Conservation (phyloP, 805 yeast species). For the Candida qinlingensis region DNA sequence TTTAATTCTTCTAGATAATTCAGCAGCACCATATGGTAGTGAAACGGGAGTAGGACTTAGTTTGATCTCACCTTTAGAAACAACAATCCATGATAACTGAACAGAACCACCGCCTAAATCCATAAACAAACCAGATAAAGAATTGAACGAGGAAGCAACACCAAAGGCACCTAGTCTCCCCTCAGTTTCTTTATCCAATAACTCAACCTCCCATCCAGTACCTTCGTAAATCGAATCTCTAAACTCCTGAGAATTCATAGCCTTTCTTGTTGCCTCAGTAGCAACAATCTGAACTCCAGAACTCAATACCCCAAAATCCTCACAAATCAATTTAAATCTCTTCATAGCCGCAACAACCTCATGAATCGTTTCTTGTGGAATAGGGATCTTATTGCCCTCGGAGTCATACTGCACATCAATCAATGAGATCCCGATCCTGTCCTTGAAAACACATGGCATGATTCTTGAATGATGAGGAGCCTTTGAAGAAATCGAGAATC, state of each 20-base stretch:
- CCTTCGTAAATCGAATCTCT: constrained; percentile 49
- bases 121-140: constrained; percentile 61
- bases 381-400: constrained; percentile 40
- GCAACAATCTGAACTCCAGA: constrained; percentile 62
- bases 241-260: constrained; percentile 57
- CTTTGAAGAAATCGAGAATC: constrained; percentile 66
- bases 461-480: constrained; percentile 68
- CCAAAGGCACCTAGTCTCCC: constrained; percentile 67
- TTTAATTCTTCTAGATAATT: constrained; percentile 49
- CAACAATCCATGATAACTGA: constrained; percentile 64
- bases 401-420: constrained; percentile 53
- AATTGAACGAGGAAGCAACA: constrained; percentile 66
- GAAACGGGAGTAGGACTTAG: constrained; percentile 55
- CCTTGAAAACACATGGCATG: constrained; percentile 75
- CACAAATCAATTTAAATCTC: constrained; percentile 64
- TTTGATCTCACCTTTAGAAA: constrained; percentile 48
- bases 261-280: constrained; percentile 70
- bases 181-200: constrained; percentile 59
- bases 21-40: constrained; percentile 72
- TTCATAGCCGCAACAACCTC: constrained; percentile 61
- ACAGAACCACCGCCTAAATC: constrained; percentile 72
- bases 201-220: constrained; percentile 61
- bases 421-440: constrained; percentile 62
- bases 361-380: constrained; percentile 49
- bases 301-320: constrained; percentile 65